These are phyloP conservation scores for Thyridium curvatum DNA, from an alignment of 2,329 filamentous ascomycete species.

Conservation along the genomic window DNA sequence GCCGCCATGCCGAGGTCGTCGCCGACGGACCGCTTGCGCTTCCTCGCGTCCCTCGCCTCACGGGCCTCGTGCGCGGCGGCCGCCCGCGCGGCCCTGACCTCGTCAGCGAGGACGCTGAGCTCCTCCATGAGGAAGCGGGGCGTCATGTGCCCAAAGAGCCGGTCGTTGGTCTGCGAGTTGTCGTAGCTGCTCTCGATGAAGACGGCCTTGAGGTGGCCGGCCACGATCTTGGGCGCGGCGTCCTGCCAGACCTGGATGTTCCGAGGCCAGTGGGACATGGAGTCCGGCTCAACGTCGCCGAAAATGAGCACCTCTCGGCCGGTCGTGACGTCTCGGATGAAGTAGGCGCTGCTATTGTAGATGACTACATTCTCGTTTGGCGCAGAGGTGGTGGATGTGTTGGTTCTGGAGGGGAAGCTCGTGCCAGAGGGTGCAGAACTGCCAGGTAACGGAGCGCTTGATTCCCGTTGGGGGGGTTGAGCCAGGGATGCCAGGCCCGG, in stretches of 20 bases:
- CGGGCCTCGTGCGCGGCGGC: constrained; percentile 26
- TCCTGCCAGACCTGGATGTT: constrained; percentile 82
- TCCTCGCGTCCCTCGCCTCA: constrained; percentile 41
- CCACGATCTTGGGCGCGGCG: constrained; percentile 76
- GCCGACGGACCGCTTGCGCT: constrained; percentile 55
- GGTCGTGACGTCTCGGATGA: constrained; percentile 70
- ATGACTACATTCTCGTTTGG: constrained; percentile 55
- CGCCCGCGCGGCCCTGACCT: constrained; percentile 54
- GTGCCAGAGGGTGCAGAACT: no score
- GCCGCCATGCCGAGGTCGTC: constrained; percentile 17
- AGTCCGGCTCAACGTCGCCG: constrained; percentile 92
- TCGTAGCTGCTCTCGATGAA: constrained; percentile 97
- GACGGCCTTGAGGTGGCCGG: constrained; percentile 67
- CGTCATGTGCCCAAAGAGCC: constrained; percentile 83
- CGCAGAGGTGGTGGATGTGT: constrained; percentile 3
- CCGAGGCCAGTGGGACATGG: constrained; percentile 71
- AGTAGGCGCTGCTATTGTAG: constrained; percentile 87
- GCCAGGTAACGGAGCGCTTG: no score
- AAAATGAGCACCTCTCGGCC: constrained; percentile 83
- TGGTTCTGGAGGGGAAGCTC: no score
- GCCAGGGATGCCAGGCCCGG: constrained; percentile 9
- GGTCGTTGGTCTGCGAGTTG: constrained; percentile 68
- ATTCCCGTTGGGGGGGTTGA: background rate
- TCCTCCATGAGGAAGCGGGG: constrained; percentile 79
- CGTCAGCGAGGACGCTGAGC: constrained; percentile 61